A percentile compares a stretch with the other conserved stretches of the same genome.
Conservation (phyloP, 2,329 filamentous ascomycete genomes). For the Colletotrichum cereale region DNA sequence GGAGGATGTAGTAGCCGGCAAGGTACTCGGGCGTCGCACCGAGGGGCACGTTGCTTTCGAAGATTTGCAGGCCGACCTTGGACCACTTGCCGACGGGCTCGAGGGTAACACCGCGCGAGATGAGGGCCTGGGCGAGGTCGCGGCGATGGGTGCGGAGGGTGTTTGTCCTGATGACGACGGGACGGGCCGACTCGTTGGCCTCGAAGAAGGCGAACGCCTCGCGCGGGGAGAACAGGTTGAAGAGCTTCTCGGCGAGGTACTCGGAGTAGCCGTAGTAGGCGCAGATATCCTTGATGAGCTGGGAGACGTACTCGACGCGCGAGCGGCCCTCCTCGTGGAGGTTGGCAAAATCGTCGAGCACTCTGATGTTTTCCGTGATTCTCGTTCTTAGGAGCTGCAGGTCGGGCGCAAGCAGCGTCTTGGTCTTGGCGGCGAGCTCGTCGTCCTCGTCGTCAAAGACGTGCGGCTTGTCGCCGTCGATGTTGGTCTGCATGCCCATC, state of each 20-base stretch:
- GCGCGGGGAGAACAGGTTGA: conserved; percentile 89
- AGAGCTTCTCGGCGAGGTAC: conserved; percentile 95
- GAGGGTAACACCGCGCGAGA: conserved; percentile 95
- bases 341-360: conserved; percentile 89
- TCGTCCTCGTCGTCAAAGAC: conserved; percentile 75
- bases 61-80: conserved; percentile 96
- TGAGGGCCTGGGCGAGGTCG: conserved; percentile 91
- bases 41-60: conserved; percentile 86
- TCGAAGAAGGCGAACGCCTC: conserved; percentile 99
- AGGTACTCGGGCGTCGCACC: conserved; percentile 98
- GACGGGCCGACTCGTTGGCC: conserved; percentile 94
- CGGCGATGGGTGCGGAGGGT: conserved; percentile 82
- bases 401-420: conserved; percentile 83
- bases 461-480: conserved; percentile 79
- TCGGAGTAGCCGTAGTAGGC: conserved; percentile 97
- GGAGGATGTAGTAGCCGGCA: conserved; percentile 96
- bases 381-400: conserved; percentile 88
- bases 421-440: conserved; percentile 68
- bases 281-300: conserved; percentile 92
- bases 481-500: conserved; percentile 91
- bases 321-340: conserved; percentile 84
- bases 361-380: conserved; percentile 93
- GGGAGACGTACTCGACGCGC: conserved; percentile 87
- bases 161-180: conserved; percentile 96
- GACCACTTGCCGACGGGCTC: conserved; percentile 99